These are phyloP conservation scores for Colletotrichum agaves DNA, from an alignment of 2,329 filamentous ascomycete genomes.

Conservation along the genomic window DNA sequence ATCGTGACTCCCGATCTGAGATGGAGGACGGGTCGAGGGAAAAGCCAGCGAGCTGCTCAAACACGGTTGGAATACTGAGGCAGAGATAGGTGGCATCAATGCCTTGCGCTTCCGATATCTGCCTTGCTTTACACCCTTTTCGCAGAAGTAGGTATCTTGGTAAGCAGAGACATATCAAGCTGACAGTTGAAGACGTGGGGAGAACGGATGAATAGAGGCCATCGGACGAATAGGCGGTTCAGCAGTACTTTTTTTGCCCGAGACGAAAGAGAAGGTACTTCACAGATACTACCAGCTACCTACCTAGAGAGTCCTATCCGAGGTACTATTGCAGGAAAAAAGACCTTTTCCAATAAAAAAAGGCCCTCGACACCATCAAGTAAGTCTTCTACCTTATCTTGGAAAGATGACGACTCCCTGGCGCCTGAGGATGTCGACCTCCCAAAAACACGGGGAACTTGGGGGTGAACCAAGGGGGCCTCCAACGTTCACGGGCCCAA, in stretches of 20 bases:
- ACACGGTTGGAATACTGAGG: not conserved
- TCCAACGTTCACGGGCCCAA: slow-evolving; percentile 11
- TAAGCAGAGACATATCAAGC: not conserved
- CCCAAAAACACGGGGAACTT: slow-evolving; percentile 31
- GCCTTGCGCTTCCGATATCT: not conserved
- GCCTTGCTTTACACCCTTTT: slow-evolving; percentile 6
- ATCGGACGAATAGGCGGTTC: slow-evolving; percentile 7
- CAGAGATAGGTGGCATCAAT: slow-evolving; percentile 9
- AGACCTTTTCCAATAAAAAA: too few species aligned
- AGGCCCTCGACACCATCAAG: not conserved
- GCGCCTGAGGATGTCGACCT: slow-evolving; percentile 30
- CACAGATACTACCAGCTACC: too few species aligned
- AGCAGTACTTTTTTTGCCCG: too few species aligned
- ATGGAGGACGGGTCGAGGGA: not conserved
- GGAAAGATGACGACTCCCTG: slow-evolving; percentile 30
- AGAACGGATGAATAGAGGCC: slow-evolving; percentile 1
- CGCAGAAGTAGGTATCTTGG: too few species aligned
- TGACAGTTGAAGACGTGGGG: slow-evolving; percentile 14
- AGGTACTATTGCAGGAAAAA: not conserved
- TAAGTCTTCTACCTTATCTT: not conserved
- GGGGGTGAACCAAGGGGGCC: slow-evolving; percentile 11
- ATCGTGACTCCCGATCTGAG: slow-evolving; percentile 13
- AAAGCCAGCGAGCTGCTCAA: not conserved
- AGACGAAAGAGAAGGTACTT: too few species aligned
- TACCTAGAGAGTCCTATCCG: too few species aligned